Conservation (phyloP, 73 alveolate genomes). For the Paramecium octaurelia region DNA sequence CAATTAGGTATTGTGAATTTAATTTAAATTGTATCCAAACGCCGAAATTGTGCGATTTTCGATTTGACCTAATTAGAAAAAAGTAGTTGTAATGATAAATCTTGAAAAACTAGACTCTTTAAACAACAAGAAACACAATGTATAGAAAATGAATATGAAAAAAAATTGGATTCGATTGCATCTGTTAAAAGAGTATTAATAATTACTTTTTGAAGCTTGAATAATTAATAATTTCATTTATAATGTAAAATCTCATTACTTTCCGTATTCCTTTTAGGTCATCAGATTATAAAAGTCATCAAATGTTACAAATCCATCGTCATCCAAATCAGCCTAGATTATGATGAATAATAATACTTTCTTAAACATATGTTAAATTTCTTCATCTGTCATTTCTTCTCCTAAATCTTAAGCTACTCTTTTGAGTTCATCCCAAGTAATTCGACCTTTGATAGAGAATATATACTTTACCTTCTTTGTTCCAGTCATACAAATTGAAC, state of each 20-base stretch:
- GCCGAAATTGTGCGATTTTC: not conserved
- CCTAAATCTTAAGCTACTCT: constrained; percentile 91
- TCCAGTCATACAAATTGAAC: constrained; percentile 53
- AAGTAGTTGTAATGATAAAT: too few species aligned
- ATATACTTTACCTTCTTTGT: not conserved
- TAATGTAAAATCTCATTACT: not conserved
- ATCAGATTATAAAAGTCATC: constrained; percentile 87
- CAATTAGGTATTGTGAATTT: not conserved
- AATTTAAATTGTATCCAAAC: not conserved
- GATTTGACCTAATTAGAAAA: not conserved
- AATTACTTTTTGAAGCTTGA: not conserved
- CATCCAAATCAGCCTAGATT: constrained; percentile 81
- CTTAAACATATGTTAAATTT: constrained; percentile 84
- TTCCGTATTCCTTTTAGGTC: constrained; percentile 47
- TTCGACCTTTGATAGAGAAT: constrained; percentile 72
- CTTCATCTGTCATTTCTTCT: constrained; percentile 95
- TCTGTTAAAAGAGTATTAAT: not conserved
- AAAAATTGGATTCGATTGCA: not conserved
- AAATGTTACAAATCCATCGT: constrained; percentile 86
- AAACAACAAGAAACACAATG: too few species aligned
- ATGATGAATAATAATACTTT: constrained; percentile 25
- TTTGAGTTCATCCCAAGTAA: constrained; percentile 80
- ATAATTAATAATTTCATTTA: not conserved
- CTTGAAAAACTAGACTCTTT: too few species aligned
- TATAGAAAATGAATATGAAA: too few species aligned